These are phyloP conservation scores for Eucalyptus leucophloia DNA, from an alignment of 345 rosid genomes.

Conservation along the genomic window DNA sequence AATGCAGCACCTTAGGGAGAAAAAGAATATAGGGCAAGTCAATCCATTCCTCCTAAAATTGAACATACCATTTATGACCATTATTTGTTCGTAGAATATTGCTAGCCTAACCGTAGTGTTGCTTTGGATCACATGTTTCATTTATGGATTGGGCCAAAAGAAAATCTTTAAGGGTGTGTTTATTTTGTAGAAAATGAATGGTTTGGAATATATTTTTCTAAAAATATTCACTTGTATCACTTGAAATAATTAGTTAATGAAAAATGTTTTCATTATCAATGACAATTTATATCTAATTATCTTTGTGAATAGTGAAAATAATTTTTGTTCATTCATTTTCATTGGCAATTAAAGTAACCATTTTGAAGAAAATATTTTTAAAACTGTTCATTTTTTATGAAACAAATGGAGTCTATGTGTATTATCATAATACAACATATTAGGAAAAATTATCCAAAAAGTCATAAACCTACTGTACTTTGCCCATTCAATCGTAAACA, in stretches of 20 bases:
- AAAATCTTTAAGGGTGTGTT: not conserved
- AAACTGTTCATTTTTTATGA: not conserved
- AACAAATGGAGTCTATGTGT: not conserved
- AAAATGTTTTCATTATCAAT: not conserved
- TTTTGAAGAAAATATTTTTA: not conserved
- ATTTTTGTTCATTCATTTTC: too few relatives aligned
- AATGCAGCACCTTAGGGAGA: not conserved
- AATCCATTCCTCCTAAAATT: not conserved
- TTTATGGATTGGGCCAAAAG: not conserved
- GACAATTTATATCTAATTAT: too few relatives aligned
- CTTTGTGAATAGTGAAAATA: not conserved
- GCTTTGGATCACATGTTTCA: not conserved
- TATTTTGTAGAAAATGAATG: not conserved
- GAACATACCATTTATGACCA: not conserved
- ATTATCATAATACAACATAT: not conserved
- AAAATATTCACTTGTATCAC: accelerated
- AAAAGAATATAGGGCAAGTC: not conserved
- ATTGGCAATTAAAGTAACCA: not conserved
- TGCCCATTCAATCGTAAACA: not conserved
- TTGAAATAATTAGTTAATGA: not conserved
- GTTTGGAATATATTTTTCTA: not conserved
- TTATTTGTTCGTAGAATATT: not conserved
- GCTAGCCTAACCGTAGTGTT: not conserved
- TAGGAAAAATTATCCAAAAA: too few relatives aligned
- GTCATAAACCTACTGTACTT: too few relatives aligned